Conservation (phyloP, 2,329 filamentous ascomycete genomes). For the Lizonia empirigonia region DNA sequence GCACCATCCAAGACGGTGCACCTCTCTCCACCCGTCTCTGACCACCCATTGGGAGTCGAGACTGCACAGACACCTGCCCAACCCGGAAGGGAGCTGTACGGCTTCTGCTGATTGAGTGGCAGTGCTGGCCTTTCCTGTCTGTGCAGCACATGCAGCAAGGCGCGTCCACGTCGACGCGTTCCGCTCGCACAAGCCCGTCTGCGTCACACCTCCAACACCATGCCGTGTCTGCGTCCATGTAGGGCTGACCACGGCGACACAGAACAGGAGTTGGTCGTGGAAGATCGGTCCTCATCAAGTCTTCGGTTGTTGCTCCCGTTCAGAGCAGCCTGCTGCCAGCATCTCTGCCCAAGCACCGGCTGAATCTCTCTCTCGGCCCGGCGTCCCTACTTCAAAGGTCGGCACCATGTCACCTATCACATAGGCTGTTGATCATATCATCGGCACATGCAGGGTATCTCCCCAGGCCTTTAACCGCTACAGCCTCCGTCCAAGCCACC, state of each 20-base stretch:
- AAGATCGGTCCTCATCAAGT: too few relatives aligned
- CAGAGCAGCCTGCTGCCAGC: too few relatives aligned
- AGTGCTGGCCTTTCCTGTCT: conserved; percentile 10
- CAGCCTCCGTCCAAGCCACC: conserved; percentile 27
- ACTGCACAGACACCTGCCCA: conserved; percentile 10
- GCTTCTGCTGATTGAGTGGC: conserved; percentile 8
- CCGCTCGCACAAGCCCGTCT: conserved; percentile 17
- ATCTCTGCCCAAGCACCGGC: conserved; percentile 10
- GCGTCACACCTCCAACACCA: conserved; percentile 19
- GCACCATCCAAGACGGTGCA: conserved; percentile 17
- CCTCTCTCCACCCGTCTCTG: conserved; percentile 6
- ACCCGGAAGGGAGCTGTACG: conserved; percentile 14
- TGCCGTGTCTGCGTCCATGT: conserved; percentile 16
- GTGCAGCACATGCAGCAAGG: conserved; percentile 21
- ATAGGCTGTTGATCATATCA: conserved; percentile 29
- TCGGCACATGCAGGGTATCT: conserved; percentile 32
- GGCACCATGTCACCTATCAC: conserved; percentile 4
- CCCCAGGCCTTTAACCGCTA: conserved; percentile 36
- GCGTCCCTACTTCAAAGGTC: conserved; percentile 16
- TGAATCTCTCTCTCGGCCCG: conserved; percentile 17
- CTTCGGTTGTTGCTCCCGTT: too few relatives aligned
- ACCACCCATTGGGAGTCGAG: conserved; percentile 6
- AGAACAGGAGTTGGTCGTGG: conserved; percentile 2
- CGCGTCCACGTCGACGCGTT: conserved; percentile 22
- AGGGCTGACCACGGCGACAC: conserved; percentile 29